Conservation (phyloP, 192 early-diverging fungal species). For the Phycomyces blakesleeanus region DNA sequence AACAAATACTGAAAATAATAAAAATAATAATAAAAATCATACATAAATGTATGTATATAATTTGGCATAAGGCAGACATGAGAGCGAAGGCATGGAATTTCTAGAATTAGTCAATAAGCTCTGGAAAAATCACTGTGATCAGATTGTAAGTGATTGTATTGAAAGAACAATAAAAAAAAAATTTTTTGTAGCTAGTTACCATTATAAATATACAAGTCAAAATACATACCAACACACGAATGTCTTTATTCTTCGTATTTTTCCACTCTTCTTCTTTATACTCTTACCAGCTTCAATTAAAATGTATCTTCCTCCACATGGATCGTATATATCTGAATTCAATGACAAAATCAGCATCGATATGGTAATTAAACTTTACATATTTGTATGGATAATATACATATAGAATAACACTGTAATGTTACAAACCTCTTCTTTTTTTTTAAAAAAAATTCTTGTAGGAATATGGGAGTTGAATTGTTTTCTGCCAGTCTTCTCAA, state of each 20-base stretch:
- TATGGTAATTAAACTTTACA: neutral
- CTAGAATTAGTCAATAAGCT: slow-evolving; percentile 1
- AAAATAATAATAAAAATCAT: no score
- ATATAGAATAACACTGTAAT: neutral
- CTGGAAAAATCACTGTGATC: slow-evolving; percentile 14
- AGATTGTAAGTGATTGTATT: slow-evolving; percentile 7
- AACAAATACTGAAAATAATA: no score
- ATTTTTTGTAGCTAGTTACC: neutral
- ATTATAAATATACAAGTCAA: no score
- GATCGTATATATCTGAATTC: slow-evolving; percentile 14
- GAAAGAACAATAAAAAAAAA: neutral
- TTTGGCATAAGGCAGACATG: neutral
- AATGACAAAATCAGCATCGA: slow-evolving; percentile 3
- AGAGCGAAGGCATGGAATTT: neutral
- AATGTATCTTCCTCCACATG: slow-evolving; percentile 13
- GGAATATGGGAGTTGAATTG: slow-evolving; percentile 10
- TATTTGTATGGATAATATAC: neutral
- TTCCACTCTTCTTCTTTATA: no score
- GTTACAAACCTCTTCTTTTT: no score
- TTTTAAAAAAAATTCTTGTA: neutral
- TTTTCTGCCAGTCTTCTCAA: slow-evolving; percentile 7
- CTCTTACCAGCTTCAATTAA: slow-evolving; percentile 2
- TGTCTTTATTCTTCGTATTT: no score
- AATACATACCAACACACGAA: no score
- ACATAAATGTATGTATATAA: no score